Conservation (phyloP, 495 filamentous ascomycete species). For the Rhypophila decipiens region DNA sequence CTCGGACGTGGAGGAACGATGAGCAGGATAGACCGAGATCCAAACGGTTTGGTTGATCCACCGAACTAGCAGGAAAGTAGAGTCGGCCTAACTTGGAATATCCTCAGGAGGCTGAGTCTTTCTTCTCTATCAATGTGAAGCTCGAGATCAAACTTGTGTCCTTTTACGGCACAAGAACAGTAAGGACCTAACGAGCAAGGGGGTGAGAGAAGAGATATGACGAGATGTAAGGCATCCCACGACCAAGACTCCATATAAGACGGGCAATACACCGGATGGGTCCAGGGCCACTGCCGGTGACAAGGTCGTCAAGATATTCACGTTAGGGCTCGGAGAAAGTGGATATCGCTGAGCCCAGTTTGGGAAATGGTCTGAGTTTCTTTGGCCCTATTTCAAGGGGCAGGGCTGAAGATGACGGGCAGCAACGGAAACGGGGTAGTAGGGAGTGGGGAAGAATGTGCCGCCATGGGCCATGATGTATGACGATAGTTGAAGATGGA, state of each 20-base stretch:
- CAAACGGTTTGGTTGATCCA: too few relatives aligned
- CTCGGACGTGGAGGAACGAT: too few relatives aligned
- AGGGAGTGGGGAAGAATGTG: conserved; percentile 7
- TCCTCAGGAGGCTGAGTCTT: not conserved
- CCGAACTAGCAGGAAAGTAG: not conserved
- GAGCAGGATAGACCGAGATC: too few relatives aligned
- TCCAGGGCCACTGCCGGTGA: not conserved
- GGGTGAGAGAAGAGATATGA: conserved; percentile 9
- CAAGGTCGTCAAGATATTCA: conserved; percentile 3
- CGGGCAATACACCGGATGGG: conserved; percentile 22
- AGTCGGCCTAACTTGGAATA: not conserved
- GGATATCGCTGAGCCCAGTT: not conserved
- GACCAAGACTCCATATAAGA: conserved; percentile 20
- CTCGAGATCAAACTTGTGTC: not conserved
- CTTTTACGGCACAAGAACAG: conserved; percentile 12
- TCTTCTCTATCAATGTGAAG: not conserved
- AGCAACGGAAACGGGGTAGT: conserved; percentile 10
- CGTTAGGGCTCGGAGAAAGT: not conserved
- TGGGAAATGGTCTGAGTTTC: conserved; percentile 1
- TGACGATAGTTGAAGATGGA: not conserved
- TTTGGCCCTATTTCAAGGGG: conserved; percentile 10
- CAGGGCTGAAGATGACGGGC: conserved; percentile 4
- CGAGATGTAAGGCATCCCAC: too few relatives aligned
- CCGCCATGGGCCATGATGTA: not conserved
- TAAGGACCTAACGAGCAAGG: conserved; percentile 5